Evolutionary conservation across 2,329 filamentous ascomycete species (phyloP), one percentile per base, ranked within the genome.

Genomic region (Botrytis paeoniae): DNA sequence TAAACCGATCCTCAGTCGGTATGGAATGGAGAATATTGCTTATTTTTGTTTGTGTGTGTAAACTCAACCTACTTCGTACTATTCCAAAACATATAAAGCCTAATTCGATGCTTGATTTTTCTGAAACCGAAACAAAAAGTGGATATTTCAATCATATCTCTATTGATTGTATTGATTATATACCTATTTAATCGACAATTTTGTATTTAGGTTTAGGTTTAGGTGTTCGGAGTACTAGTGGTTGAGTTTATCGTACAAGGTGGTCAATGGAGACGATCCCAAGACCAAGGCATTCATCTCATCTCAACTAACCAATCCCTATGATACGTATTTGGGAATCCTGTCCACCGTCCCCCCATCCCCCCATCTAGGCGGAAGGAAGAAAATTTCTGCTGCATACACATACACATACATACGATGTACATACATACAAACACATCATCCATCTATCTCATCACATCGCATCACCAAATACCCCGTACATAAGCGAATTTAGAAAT

Each of bases 301-400:
- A 51, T n/a, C 48, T 51, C 25, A n/a, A n/a, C 6, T 7, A n/a
- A 14, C 12, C 48, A 25, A 51, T 51, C 22, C 22, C 25, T 51
- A 5, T 14, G 20, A 10, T 51, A 51, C 48, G 48, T 5, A n/a
- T 61, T 9, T n/a, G 29, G 32, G 12, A 39, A 39, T 39, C 22
- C 60, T 8, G 10, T 16, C 59, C 25, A 25, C 59, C 22, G n/a
- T 18, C 59, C 22, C 59, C 22, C 20, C 59, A 35, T 10, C 57
- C 57, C 22, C 10, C 25, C 6, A 37, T 39, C 25, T n/a, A 64
- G 63, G 32, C 16, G 43, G 32, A 39, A 39, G 41, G 39, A 64
- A 64, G 62, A 64, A 66, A 66, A 37, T 66, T 66, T 66, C 63
- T 66, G 63, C 63, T 66, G 63, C 63, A 66, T 66, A 63, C 39